Evolutionary conservation across 805 yeast species (phyloP), one percentile per base, ranked within the genome.

Genomic region (Starmerella kuoi): DNA sequence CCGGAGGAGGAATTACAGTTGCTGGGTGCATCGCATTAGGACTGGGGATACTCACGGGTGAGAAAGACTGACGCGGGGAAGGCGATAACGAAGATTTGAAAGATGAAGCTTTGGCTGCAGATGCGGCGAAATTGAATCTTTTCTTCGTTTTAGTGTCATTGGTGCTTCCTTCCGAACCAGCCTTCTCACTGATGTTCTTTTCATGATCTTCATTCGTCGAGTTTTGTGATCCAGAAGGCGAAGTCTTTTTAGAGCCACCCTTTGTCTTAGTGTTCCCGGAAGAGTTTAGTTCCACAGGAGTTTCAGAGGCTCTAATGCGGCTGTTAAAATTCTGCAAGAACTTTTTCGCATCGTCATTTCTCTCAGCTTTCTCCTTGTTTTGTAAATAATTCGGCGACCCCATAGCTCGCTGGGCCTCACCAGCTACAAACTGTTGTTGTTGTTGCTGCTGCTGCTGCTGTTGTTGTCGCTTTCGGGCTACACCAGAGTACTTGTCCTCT

Each of bases 401-500:
- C 46, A 45, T 34, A 47, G 52, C 38, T 19, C 24, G 58, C 48
- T 35, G 38, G 18, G 53, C 52, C 40, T 49, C 54, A 20, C 8
- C 22, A 17, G 40, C 41, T 2, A 41, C 49, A 25, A 49, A 46
- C 20, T 18, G 22, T 34, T 14, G 30, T 11, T 5, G 32, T 12
- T 26, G 8, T 21, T 27, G 8, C 3, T 33, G 28, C 3, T 17
- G 33, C 11, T 5, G 32, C 12, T 26, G 8, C 23, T 27, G 8
- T 3, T 33, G 28, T 3, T 17, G 33, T 17, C 9, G 31, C 14
- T 49, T 56, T 55, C 91, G 73, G 45, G 72, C 77, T 35, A 86
- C 98, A 38, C 96, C 96, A 4, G 95, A 85, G 58, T 87, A 91
- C 61, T 82, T 82, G 61, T 87, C 95, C 61, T 91, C 98, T 64